These are phyloP conservation scores for Periglandula ipomoeae DNA, from an alignment of 2,329 filamentous ascomycete species.

Conservation along the genomic window DNA sequence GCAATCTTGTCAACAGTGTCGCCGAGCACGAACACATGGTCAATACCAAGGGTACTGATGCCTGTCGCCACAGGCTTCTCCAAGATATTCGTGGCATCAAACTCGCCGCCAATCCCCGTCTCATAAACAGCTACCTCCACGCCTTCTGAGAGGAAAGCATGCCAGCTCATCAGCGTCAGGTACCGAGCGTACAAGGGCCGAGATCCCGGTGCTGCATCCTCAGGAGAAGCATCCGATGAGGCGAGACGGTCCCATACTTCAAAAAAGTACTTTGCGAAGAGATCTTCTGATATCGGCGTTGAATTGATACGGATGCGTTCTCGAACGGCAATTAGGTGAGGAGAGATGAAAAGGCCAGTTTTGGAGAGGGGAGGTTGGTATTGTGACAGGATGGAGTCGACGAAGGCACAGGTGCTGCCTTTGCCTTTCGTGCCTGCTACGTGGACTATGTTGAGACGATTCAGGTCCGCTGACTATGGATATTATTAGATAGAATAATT, in stretches of 20 bases:
- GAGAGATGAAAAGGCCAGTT: slow-evolving; percentile 59
- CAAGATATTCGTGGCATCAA: slow-evolving; percentile 60
- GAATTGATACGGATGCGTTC: slow-evolving; percentile 59
- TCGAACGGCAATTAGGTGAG: slow-evolving; percentile 57
- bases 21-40: slow-evolving; percentile 57
- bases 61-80: slow-evolving; percentile 47
- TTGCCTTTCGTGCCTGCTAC: slow-evolving; percentile 72
- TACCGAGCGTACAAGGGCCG: slow-evolving; percentile 52
- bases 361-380: slow-evolving; percentile 35
- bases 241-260: slow-evolving; percentile 54
- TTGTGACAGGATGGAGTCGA: slow-evolving; percentile 50
- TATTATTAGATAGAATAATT: background rate
- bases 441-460: slow-evolving; percentile 58
- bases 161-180: slow-evolving; percentile 57
- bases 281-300: slow-evolving; percentile 43
- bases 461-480: slow-evolving; percentile 36
- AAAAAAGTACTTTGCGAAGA: slow-evolving; percentile 59
- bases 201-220: slow-evolving; percentile 25
- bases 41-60: slow-evolving; percentile 59
- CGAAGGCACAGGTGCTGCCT: slow-evolving; percentile 62
- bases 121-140: slow-evolving; percentile 58
- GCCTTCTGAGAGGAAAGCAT: slow-evolving; percentile 54
- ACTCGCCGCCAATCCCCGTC: slow-evolving; percentile 58
- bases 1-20: slow-evolving; percentile 56
- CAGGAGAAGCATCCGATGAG: slow-evolving; percentile 22